These are phyloP conservation scores for Alternaria viburni DNA, from an alignment of 2,329 filamentous ascomycete species.

Conservation along the genomic window DNA sequence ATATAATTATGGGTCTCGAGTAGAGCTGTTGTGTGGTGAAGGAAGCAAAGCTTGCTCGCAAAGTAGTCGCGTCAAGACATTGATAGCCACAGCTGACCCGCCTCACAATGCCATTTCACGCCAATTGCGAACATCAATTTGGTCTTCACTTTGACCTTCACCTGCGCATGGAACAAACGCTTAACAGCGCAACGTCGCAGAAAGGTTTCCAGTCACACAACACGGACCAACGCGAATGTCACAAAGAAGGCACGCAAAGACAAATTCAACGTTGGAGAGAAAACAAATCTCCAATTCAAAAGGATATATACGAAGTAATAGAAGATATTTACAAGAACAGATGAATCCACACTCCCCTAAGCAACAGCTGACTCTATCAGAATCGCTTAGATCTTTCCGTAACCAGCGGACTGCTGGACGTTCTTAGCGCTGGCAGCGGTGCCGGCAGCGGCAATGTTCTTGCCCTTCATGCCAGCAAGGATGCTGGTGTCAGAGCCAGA, in stretches of 20 bases:
- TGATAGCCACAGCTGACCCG: background rate
- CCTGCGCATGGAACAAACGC: background rate
- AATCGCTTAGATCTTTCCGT: constrained; percentile 27
- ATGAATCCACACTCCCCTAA: background rate
- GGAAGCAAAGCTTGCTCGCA: background rate
- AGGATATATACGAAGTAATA: background rate
- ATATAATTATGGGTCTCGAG: too few relatives aligned
- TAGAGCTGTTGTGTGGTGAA: background rate
- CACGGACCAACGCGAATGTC: background rate
- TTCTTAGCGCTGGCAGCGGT: constrained; percentile 24
- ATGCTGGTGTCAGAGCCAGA: constrained; percentile 54
- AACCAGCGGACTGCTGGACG: constrained; percentile 28
- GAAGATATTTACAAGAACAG: constrained; percentile 1
- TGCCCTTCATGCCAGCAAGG: constrained; percentile 59
- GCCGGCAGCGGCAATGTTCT: constrained; percentile 58
- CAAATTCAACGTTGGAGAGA: background rate
- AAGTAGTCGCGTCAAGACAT: background rate
- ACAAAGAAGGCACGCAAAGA: background rate
- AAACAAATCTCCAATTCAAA: background rate
- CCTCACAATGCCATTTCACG: background rate
- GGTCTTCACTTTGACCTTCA: background rate
- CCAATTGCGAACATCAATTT: background rate
- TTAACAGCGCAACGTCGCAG: background rate
- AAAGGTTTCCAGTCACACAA: background rate
- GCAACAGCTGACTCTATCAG: background rate